Evolutionary conservation across 768 basidiomycete genomes (phyloP), one percentile per base, ranked within the genome.

Genomic region (Termitomyces titanicus): DNA sequence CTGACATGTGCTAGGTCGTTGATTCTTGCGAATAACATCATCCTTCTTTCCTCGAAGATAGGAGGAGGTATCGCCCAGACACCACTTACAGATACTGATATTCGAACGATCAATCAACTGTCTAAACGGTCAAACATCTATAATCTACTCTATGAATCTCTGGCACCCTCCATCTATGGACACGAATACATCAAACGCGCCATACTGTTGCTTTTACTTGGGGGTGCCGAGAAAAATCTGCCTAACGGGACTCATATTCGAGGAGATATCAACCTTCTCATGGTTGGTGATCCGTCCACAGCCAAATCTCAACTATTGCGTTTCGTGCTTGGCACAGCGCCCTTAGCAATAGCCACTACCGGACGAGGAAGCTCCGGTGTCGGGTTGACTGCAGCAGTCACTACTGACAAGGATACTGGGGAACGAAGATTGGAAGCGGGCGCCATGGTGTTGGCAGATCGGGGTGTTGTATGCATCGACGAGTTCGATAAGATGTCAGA

Each of bases 401-500:
- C 97, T 20, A 97, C 91, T 8, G 97, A 99, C 74, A 91, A 90
- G 70, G 97, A 99, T 67, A 98, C 97, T 15, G 96, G 95, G 51
- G 97, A 99, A 68, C 85, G 97, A 56, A 79, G 97, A 58, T 82
- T 99, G 48, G 97, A 99, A 75, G 97, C 97, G 3, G 97, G 97
- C 42, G 97, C 97, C 12, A 99, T 99, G 97, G 97, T 99, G 51
- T 86, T 99, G 56, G 97, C 97, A 27, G 97, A 99, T 72, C 86
- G 96, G 63, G 97, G 97, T 17, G 94, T 99, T 20, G 96, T 99
- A 43, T 99, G 97, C 71, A 98, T 99, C 63, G 97, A 99, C 72
- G 97, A 99, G 73, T 99, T 99, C 66, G 97, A 99, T 81, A 99
- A 99, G 71, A 98, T 99, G 97, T 95, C 93, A 25, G 97, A 99